Evolutionary conservation across 352 stramenopile species (phyloP).

Genomic region (Globisporangium irregulare): DNA sequence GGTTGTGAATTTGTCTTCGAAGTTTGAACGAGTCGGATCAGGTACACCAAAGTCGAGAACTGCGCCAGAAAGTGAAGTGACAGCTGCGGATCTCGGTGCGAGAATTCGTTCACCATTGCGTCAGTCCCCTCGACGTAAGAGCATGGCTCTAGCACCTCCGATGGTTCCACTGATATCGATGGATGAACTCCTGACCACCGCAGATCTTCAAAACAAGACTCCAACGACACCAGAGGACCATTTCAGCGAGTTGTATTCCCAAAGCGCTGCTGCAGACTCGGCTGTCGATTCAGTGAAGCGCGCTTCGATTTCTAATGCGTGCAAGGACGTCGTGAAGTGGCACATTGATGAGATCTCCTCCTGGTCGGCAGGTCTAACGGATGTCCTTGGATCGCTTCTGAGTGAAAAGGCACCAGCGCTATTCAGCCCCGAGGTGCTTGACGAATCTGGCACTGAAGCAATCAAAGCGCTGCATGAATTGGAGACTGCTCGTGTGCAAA

Average conservation of each 20-base stretch:
- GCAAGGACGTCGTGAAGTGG: slow-evolving; percentile 41
- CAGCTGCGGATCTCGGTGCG: slow-evolving; percentile 13
- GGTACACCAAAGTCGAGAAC: slow-evolving; percentile 15
- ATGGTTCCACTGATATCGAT: slow-evolving; percentile 30
- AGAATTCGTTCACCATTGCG: slow-evolving; percentile 18
- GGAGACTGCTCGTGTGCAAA: slow-evolving; percentile 49
- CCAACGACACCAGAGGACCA: slow-evolving; percentile 10
- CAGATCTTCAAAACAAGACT: slow-evolving; percentile 27
- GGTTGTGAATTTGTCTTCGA: slow-evolving; percentile 66
- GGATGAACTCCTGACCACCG: slow-evolving; percentile 35
- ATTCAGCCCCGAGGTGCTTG: slow-evolving; percentile 39
- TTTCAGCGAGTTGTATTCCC: slow-evolving; percentile 12
- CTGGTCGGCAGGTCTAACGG: slow-evolving; percentile 39
- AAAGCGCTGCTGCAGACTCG: slow-evolving; percentile 3
- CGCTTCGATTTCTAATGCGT: slow-evolving; percentile 35
- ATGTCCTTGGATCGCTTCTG: slow-evolving; percentile 50
- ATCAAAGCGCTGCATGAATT: slow-evolving; percentile 47
- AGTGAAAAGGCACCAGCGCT: slow-evolving; percentile 36
- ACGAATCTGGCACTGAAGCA: slow-evolving; percentile 28
- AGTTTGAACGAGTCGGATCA: slow-evolving; percentile 66
- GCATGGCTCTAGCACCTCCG: neutral
- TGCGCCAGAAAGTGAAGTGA: slow-evolving; percentile 12
- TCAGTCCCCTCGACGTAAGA: slow-evolving; percentile 11
- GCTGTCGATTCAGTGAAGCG: slow-evolving; percentile 29
- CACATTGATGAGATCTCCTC: slow-evolving; percentile 44